Conservation (phyloP, 129 eudicot genomes). For the Flaveria bidentis region DNA sequence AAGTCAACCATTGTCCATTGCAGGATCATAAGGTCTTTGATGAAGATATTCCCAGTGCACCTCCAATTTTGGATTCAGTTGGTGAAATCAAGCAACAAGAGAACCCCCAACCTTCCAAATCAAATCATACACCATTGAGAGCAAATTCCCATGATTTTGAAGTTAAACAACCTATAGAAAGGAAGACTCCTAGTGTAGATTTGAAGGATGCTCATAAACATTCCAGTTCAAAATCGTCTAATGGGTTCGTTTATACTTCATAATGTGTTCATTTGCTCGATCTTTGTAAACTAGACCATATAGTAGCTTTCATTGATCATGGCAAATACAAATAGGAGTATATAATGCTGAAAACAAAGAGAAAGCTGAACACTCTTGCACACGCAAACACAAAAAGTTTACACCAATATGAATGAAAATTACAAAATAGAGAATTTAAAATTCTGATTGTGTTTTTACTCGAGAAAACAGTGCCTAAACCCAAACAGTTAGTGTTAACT, state of each 20-base stretch:
- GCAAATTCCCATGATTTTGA: conserved; percentile 34
- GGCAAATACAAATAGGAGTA: neutral
- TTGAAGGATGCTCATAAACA: conserved; percentile 29
- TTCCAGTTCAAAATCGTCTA: conserved; percentile 35
- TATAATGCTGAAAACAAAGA: neutral
- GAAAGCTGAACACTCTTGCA: neutral
- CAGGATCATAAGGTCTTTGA: conserved; percentile 45
- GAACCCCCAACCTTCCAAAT: conserved; percentile 30
- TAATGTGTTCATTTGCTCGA: neutral
- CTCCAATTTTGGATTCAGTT: conserved; percentile 56
- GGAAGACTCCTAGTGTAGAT: conserved; percentile 27
- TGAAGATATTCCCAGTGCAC: conserved; percentile 81
- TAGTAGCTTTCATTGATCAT: conserved; percentile 1
- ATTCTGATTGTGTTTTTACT: neutral
- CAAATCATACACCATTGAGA: conserved; percentile 30
- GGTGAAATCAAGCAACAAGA: conserved; percentile 50
- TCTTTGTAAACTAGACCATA: neutral
- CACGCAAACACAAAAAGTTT: neutral
- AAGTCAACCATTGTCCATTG: conserved; percentile 18
- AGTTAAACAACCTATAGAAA: conserved; percentile 26
- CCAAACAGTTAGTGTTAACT: neutral
- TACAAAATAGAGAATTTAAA: neutral
- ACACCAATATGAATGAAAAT: conserved; percentile 12
- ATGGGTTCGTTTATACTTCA: conserved; percentile 43
- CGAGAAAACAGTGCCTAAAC: neutral